Evolutionary conservation across 1,284 basidiomycete species (phyloP).

Genomic region (Hemileccinum hortonii): DNA sequence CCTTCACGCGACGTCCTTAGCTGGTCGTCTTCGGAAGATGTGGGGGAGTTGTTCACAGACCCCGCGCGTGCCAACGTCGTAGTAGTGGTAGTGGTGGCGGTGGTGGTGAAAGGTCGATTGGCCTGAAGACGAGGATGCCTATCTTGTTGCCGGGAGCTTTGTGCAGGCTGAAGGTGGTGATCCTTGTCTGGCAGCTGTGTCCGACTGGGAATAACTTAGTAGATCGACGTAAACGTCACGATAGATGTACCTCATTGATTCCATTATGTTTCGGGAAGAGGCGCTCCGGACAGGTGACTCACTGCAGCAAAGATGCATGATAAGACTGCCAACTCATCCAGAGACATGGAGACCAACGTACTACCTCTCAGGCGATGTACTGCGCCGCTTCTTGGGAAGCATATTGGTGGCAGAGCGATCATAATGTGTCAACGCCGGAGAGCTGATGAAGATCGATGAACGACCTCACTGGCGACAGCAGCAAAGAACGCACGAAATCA

Average conservation of each 20-base stretch:
- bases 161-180: conserved; percentile 8
- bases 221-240: neutral
- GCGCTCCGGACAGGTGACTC: conserved; percentile 9
- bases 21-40: conserved; percentile 35
- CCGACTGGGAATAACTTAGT: conserved; percentile 20
- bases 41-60: conserved; percentile 20
- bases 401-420: conserved; percentile 31
- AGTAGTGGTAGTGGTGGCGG: too few species aligned
- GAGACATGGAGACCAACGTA: conserved; percentile 17
- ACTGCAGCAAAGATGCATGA: conserved; percentile 15
- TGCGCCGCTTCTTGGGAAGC: conserved; percentile 34
- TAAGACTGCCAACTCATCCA: conserved; percentile 9
- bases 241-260: conserved; percentile 28
- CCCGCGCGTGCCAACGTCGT: conserved; percentile 12
- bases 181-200: conserved; percentile 23
- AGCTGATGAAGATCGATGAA: conserved; percentile 26
- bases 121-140: conserved; percentile 4
- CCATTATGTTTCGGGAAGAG: conserved; percentile 22
- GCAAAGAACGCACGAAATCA: conserved; percentile 29
- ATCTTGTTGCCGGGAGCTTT: conserved; percentile 11
- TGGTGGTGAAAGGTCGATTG: conserved; percentile 9
- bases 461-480: conserved; percentile 7
- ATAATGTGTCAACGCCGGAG: conserved; percentile 27
- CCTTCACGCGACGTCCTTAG: conserved; percentile 29
- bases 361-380: conserved; percentile 31